Conservation (phyloP, 495 filamentous ascomycete species). For the Penicillium turbatum region DNA sequence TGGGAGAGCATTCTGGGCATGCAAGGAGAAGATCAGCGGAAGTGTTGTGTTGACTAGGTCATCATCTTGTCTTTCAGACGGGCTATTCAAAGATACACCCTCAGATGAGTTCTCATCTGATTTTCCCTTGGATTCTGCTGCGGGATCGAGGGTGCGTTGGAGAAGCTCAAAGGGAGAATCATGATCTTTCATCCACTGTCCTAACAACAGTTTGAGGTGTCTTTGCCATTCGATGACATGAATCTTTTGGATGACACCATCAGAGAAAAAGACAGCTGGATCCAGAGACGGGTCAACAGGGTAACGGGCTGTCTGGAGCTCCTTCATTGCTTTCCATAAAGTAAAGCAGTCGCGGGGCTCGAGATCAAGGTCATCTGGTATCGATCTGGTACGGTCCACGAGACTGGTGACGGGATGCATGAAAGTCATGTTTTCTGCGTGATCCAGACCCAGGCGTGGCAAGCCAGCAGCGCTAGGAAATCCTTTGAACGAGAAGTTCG, state of each 20-base stretch:
- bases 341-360: slow-evolving; percentile 66
- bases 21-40: slow-evolving; percentile 56
- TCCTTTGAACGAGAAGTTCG: slow-evolving; percentile 53
- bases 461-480: slow-evolving; percentile 39
- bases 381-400: slow-evolving; percentile 52
- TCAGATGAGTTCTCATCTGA: slow-evolving; percentile 5
- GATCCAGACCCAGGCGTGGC: slow-evolving; percentile 49
- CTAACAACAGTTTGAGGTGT: slow-evolving; percentile 54
- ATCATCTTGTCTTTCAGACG: neutral
- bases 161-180: slow-evolving; percentile 60
- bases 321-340: slow-evolving; percentile 59
- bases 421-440: slow-evolving; percentile 47
- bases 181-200: slow-evolving; percentile 54
- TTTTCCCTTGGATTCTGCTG: neutral
- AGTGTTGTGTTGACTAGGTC: slow-evolving; percentile 46
- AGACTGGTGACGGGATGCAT: slow-evolving; percentile 67
- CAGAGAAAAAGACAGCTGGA: slow-evolving; percentile 41
- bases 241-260: slow-evolving; percentile 49
- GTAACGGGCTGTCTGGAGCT: slow-evolving; percentile 43
- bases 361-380: slow-evolving; percentile 60
- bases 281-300: slow-evolving; percentile 43
- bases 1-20: slow-evolving; percentile 60
- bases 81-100: neutral
- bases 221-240: slow-evolving; percentile 64
- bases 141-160: slow-evolving; percentile 29